Evolutionary conservation across 164 flowering plant species (phyloP), one percentile per base, ranked within the genome.

Genomic region (Tetrastigma voinierianum): DNA sequence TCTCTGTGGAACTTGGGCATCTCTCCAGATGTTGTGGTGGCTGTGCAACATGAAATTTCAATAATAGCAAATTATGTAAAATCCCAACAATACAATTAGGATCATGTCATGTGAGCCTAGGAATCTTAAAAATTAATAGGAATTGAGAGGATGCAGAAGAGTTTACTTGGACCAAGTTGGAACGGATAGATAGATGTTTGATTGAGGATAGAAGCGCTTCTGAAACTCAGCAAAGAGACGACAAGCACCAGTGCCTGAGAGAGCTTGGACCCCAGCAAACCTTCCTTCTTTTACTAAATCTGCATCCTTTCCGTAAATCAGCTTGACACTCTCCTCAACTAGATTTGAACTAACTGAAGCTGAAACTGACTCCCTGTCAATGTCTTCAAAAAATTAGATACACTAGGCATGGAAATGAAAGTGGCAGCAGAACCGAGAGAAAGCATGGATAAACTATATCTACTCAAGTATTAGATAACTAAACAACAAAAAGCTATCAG

Each of bases 151-250:
- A 48, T 24, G 19, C 12, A 11, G 40, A 51, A 57, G 14, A 21
- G n/a, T 57, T 56, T 71, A 79, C 82, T 76, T 79, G 52, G 82
- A 76, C 82, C 82, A 79, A 46, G 82, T 79, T 51, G 80, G 78
- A 23, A 69, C 49, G 18, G 82, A 78, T 9, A 79, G 61, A 61
- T 70, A 79, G 9, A 76, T 71, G 4, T 9, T 53, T 20, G 78
- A 73, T 5, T 69, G 66, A 15, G 77, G 80, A 53, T 66, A 46
- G 57, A 79, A 76, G 19, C 76, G 78, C 47, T 63, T 62, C 65
- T 79, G 82, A 25, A 79, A 71, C 54, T 79, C 80, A 16, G 82
- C 82, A 74, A 79, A 79, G 57, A 76, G 78, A 9, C 78, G 80
- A 51, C 82, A 79, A 7, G 82, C 80, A 18, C 82, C 80, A 10